Evolutionary conservation across 176 grass and related monocot genomes (phyloP), one percentile per base, ranked within the genome.

Genomic region (Elymus sibiricus): DNA sequence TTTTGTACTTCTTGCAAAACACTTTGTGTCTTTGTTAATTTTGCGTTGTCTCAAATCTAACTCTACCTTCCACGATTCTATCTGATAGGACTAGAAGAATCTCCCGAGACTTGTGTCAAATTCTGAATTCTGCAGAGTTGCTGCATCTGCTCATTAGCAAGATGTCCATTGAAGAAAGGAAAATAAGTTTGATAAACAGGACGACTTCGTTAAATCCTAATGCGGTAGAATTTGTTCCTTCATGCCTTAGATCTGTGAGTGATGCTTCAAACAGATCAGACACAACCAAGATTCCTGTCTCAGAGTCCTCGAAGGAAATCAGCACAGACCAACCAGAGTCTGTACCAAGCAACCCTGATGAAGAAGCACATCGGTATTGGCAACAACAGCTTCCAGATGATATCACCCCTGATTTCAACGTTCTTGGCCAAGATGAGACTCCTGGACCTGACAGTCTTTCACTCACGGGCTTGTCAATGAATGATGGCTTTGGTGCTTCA

Each of bases 161-260:
- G 65, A 87, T 84, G 84, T 93, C 84, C 21, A 78, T 58, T 13
- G 78, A 91, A 88, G 92, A 91, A 78, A 83, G 74, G 31, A 99
- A 88, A 88, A 66, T 92, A 79, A 86, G 79, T 88, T 75, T 89
- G 70, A 82, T 90, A 90, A 92, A 84, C 86, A 99, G 81, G 91
- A 70, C 70, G 76, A 96, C 90, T 38, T 15, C 32, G 15, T 92
- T 99, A 78, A 99, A 99, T 88, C 97, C 97, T 72, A 97, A 99
- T 90, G 97, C 97, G 56, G 90, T 90, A 70, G 97, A 90, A 89
- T 99, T 99, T 88, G 97, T 99, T 87, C 97, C 97, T 72, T 97
- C 97, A 65, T 91, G 87, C 73, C 90, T 94, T 83, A 96, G 92
- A 92, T 88, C 89, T 86, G 28, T 86, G 53, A 85, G 58, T 87